Evolutionary conservation across 1,284 basidiomycete species (phyloP).

Genomic region (Fomitopsis betulina): DNA sequence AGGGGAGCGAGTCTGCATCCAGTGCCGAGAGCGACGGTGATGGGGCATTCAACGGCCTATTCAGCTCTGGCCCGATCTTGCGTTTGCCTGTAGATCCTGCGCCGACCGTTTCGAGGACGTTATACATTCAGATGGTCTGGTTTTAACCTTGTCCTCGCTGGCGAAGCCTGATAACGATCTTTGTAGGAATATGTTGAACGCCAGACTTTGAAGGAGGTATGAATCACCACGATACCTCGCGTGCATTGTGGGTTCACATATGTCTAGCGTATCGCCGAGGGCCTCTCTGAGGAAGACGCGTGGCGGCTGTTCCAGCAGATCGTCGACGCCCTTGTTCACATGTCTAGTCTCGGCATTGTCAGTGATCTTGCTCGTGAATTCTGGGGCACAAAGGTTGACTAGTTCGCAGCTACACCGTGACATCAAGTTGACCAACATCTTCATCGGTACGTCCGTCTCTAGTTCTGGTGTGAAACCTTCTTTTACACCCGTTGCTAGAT

Average conservation of each 20-base stretch:
- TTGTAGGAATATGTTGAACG: slow-evolving; percentile 83
- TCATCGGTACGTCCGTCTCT: slow-evolving; percentile 56
- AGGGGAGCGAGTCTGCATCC: slow-evolving; percentile 37
- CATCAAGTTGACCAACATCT: slow-evolving; percentile 89
- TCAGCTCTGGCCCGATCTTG: not conserved
- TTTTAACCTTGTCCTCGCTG: not conserved
- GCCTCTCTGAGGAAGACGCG: slow-evolving; percentile 77
- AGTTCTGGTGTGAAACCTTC: not conserved
- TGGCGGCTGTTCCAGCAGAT: slow-evolving; percentile 93
- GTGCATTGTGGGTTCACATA: not conserved
- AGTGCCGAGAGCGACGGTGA: slow-evolving; percentile 27
- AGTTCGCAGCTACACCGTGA: slow-evolving; percentile 74
- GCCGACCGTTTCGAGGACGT: slow-evolving; percentile 50
- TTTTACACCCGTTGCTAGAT: slow-evolving; percentile 39
- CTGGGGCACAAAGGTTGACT: slow-evolving; percentile 8
- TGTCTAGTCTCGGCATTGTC: slow-evolving; percentile 83
- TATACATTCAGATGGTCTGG: slow-evolving; percentile 88
- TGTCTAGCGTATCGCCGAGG: slow-evolving; percentile 70
- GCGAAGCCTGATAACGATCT: not conserved
- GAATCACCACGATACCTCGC: slow-evolving; percentile 8
- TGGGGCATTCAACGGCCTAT: slow-evolving; percentile 31
- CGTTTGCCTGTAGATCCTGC: slow-evolving; percentile 21
- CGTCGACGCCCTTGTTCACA: slow-evolving; percentile 89
- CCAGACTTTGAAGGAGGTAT: slow-evolving; percentile 79
- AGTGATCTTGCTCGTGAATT: slow-evolving; percentile 17